Conservation (phyloP, 75 land plant genomes). For the Pinus taeda region DNA sequence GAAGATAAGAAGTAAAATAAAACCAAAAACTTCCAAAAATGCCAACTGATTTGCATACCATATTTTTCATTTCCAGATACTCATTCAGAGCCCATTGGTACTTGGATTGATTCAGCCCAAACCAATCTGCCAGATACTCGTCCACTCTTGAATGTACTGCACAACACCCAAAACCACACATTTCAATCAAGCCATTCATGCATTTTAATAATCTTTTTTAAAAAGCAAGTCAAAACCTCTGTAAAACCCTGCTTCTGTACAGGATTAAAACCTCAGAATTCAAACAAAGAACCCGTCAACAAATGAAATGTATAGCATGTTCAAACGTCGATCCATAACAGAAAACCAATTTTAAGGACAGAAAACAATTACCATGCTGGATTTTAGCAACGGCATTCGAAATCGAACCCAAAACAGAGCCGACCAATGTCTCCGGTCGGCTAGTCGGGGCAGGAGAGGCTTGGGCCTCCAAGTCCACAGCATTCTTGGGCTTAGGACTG, state of each 20-base stretch:
- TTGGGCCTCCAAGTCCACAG: conserved; percentile 5
- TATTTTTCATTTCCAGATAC: conserved; percentile 20
- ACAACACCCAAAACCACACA: not conserved
- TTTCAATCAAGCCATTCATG: not conserved
- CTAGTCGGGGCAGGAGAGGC: not conserved
- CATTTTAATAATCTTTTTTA: not conserved
- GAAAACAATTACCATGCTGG: not conserved
- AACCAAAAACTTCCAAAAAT: not conserved
- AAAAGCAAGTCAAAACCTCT: not conserved
- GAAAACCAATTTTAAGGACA: not conserved
- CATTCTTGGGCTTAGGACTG: not conserved
- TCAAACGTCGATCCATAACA: not conserved
- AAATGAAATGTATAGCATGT: not conserved
- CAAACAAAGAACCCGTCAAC: not conserved
- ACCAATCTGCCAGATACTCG: conserved; percentile 26
- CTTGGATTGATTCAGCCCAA: conserved; percentile 28
- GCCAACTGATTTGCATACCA: conserved; percentile 3
- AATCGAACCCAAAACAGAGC: not conserved
- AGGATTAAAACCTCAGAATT: not conserved
- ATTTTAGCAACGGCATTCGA: not conserved
- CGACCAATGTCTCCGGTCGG: not conserved
- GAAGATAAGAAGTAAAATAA: not conserved
- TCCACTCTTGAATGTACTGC: conserved; percentile 20
- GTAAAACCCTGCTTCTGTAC: no score
- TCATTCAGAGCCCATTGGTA: conserved; percentile 33